Percentiles rank a stretch among this genome's conserved stretches.
These are phyloP conservation scores for Cydonia oblonga DNA, from an alignment of 331 rosid species.

Conservation along the genomic window DNA sequence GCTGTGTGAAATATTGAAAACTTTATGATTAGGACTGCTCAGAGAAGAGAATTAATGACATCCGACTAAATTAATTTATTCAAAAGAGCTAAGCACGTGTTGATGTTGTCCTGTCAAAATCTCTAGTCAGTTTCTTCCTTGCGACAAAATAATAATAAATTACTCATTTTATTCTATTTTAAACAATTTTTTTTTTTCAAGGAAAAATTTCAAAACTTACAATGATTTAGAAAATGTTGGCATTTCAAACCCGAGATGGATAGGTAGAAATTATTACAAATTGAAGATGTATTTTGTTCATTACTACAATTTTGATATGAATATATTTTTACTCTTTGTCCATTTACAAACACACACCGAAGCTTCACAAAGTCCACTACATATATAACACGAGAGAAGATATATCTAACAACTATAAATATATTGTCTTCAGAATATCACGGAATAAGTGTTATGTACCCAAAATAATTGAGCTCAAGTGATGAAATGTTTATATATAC, in stretches of 20 bases:
- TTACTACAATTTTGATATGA: not conserved
- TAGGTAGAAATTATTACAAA: too few species aligned
- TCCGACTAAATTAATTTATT: not conserved
- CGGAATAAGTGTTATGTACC: too few species aligned
- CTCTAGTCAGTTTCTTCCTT: not conserved
- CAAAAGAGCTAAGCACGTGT: not conserved
- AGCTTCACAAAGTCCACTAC: not conserved
- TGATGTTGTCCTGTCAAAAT: not conserved
- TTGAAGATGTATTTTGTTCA: not conserved
- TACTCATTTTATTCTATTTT: too few species aligned
- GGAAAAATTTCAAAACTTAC: too few species aligned
- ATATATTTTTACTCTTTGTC: not conserved
- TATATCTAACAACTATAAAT: too few species aligned
- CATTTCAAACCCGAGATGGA: too few species aligned
- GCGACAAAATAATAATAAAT: not conserved
- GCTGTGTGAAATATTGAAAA: not conserved
- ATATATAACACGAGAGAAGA: not conserved
- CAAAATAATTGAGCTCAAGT: too few species aligned
- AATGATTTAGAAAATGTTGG: too few species aligned
- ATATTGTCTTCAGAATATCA: not conserved
- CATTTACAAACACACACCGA: not conserved
- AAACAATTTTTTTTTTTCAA: too few species aligned
- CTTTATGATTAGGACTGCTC: not conserved
- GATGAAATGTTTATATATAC: too few species aligned
- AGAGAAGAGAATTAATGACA: not conserved